Evolutionary conservation across 202 grass and related monocot genomes (phyloP).

Genomic region (Zizania palustris): DNA sequence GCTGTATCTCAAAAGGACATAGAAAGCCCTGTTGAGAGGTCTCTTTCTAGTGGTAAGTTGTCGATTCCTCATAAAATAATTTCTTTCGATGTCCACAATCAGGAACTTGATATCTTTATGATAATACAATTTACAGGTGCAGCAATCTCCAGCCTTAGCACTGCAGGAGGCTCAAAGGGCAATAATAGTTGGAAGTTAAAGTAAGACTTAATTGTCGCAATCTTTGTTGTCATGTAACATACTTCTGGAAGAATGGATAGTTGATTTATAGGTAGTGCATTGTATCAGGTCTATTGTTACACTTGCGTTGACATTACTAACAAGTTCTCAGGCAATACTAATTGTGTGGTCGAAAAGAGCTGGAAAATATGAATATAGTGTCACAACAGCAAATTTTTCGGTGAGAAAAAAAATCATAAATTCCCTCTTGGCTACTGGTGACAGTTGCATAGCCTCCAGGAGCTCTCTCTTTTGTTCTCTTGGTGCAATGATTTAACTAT

Average conservation of each 20-base stretch:
- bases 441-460: neutral
- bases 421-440: conserved; percentile 21
- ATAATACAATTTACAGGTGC: conserved; percentile 29
- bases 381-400: conserved; percentile 93
- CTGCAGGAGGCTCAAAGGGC: conserved; percentile 44
- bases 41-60: conserved; percentile 56
- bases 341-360: conserved; percentile 94
- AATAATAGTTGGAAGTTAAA: conserved; percentile 90
- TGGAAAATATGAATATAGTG: conserved; percentile 93
- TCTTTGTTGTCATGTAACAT: conserved; percentile 13
- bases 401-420: conserved; percentile 51
- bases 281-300: conserved; percentile 71
- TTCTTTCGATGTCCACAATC: neutral
- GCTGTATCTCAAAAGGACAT: conserved; percentile 53
- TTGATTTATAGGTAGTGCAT: conserved; percentile 3
- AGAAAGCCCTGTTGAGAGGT: conserved; percentile 55
- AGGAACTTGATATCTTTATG: conserved; percentile 2
- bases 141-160: conserved; percentile 34
- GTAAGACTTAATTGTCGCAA: conserved; percentile 50
- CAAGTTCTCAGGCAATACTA: conserved; percentile 95
- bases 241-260: neutral
- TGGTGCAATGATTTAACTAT: conserved; percentile 10
- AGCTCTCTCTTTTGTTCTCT: conserved; percentile 22
- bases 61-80: conserved; percentile 21
- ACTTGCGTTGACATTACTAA: conserved; percentile 78